Percentiles rank a stretch among this genome's conserved stretches.
Conservation (phyloP, 495 filamentous ascomycete genomes). For the Aspergillus ellipticus region DNA sequence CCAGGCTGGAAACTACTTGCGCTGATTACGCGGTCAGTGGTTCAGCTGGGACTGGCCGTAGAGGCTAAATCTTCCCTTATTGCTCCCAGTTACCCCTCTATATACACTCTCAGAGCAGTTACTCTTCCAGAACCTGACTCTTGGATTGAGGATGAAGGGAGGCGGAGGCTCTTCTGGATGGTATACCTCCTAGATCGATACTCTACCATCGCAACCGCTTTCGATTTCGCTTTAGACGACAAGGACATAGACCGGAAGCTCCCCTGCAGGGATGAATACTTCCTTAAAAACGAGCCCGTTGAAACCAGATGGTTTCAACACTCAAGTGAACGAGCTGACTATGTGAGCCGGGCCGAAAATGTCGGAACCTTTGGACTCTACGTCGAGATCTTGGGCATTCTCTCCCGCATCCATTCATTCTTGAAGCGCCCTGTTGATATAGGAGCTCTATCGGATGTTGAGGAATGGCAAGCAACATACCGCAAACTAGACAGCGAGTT, state of each 20-base stretch:
- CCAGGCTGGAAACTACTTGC: conserved; percentile 88
- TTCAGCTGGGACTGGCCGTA: conserved; percentile 77
- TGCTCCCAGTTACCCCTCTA: conserved; percentile 71
- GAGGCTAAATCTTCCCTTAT: conserved; percentile 73
- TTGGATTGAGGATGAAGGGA: conserved; percentile 84
- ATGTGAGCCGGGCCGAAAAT: conserved; percentile 70
- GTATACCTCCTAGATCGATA: conserved; percentile 85
- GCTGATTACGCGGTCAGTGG: conserved; percentile 77
- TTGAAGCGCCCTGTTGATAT: conserved; percentile 87
- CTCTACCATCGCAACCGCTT: conserved; percentile 81
- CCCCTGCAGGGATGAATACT: conserved; percentile 83
- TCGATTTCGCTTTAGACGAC: conserved; percentile 84
- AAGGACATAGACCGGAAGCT: conserved; percentile 83
- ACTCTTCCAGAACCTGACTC: conserved; percentile 75
- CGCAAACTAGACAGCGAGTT: conserved; percentile 75
- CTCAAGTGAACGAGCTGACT: conserved; percentile 52
- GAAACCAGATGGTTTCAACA: conserved; percentile 75
- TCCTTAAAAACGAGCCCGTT: conserved; percentile 74
- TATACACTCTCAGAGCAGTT: conserved; percentile 79
- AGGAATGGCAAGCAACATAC: conserved; percentile 83
- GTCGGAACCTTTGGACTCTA: conserved; percentile 83
- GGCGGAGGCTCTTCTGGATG: conserved; percentile 86
- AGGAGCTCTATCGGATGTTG: conserved; percentile 74
- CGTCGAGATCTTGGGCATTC: conserved; percentile 78
- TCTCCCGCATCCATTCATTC: conserved; percentile 81